Percentiles rank a stretch among this genome's conserved stretches.
Conservation (phyloP, 2,329 filamentous ascomycete species). For the Xylariomycetidae sp. region DNA sequence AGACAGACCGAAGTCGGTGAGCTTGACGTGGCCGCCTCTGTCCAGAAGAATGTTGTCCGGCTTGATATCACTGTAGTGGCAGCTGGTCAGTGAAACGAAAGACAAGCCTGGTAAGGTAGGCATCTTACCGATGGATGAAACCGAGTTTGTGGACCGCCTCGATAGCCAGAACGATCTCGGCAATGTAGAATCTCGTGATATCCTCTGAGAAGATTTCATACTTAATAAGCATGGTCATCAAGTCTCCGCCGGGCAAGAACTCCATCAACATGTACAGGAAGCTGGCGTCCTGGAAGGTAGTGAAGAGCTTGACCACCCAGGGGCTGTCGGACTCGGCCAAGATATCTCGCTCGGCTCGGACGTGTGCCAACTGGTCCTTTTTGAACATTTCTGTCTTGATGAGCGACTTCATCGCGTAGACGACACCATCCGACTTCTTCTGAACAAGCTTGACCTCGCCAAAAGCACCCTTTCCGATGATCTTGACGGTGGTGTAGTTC, state of each 20-base stretch:
- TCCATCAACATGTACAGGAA: conserved; percentile 99
- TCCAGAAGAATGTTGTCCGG: conserved; percentile 97
- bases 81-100: conserved; percentile 38
- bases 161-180: conserved; percentile 95
- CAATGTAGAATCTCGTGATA: conserved; percentile 98
- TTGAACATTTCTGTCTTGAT: conserved; percentile 99
- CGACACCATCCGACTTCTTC: conserved; percentile 91
- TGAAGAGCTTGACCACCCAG: conserved; percentile 98
- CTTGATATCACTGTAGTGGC: conserved; percentile 80
- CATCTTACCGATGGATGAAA: conserved; percentile 84
- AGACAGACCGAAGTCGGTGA: conserved; percentile 96
- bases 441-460: conserved; percentile 97
- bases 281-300: conserved; percentile 92
- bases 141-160: conserved; percentile 97
- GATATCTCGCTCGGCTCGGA: conserved; percentile 95
- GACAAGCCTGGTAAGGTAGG: background rate
- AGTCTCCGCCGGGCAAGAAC: conserved; percentile 92
- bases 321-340: conserved; percentile 98
- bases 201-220: conserved; percentile 99
- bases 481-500: conserved; percentile 95
- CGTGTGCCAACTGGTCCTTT: conserved; percentile 95
- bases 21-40: conserved; percentile 91
- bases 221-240: conserved; percentile 99
- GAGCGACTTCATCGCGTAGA: conserved; percentile 96
- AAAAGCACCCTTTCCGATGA: conserved; percentile 98